A percentile compares a stretch with the other conserved stretches of the same genome.
phyloP scores from a whole-genome alignment of 176 grass and related monocot genomes.

The Triticum timopheevii region DNA sequence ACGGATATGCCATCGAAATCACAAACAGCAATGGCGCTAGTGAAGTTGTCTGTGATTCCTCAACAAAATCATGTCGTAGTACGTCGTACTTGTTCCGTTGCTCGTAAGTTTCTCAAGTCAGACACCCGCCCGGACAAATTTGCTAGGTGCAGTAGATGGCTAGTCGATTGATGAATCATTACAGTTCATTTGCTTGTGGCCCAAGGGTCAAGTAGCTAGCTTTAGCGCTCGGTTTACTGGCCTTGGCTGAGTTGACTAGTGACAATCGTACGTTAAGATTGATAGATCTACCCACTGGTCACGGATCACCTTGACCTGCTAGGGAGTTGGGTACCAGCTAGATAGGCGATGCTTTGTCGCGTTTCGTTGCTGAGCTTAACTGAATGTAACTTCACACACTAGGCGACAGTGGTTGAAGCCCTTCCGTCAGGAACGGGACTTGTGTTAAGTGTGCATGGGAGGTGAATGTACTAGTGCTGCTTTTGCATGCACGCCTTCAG shows the following conservation, averaged over 20 bases:
- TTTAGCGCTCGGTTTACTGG: not conserved
- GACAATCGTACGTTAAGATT: not conserved
- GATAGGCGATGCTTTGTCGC: not conserved
- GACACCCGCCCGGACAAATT: not conserved
- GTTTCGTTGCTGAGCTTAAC: conserved; percentile 14
- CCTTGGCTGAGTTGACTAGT: not conserved
- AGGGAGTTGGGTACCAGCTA: not conserved
- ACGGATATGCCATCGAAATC: not conserved
- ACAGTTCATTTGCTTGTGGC: conserved; percentile 5
- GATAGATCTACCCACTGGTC: not conserved
- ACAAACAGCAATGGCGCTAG: not conserved
- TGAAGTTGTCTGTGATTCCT: not conserved
- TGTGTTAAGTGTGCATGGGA: not conserved
- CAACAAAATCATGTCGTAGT: not conserved
- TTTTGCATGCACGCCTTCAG: conserved; percentile 7
- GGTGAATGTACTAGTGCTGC: not conserved
- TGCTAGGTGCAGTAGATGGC: not conserved
- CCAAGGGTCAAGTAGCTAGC: not conserved
- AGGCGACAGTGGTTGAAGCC: not conserved
- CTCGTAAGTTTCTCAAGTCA: not conserved
- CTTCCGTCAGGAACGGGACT: not conserved
- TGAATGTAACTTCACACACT: not conserved
- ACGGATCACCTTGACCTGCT: not conserved
- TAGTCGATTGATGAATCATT: not conserved
- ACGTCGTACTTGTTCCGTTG: too few relatives aligned